phyloP scores from a whole-genome alignment of 2,329 filamentous ascomycete species.

The Epichloe gansuensis region DNA sequence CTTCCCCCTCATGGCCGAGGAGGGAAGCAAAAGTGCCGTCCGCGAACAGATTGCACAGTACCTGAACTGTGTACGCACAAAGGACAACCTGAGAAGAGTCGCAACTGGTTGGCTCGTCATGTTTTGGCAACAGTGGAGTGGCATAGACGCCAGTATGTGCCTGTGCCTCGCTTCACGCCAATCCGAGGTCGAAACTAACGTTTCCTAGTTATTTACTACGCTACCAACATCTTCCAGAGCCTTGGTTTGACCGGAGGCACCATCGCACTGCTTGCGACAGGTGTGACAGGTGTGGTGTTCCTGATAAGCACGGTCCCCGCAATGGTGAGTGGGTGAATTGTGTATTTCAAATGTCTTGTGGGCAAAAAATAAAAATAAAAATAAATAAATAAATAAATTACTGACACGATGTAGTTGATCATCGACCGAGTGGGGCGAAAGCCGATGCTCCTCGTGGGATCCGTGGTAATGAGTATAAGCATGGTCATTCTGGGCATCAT shows the following conservation, averaged over 20 bases:
- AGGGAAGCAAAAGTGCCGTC: constrained; percentile 27
- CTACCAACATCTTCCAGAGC: constrained; percentile 46
- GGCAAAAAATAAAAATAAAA: no score
- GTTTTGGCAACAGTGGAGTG: constrained; percentile 23
- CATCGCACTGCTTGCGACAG: constrained; percentile 50
- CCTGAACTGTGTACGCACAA: constrained; percentile 30
- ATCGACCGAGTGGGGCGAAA: constrained; percentile 25
- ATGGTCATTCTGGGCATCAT: constrained; percentile 29
- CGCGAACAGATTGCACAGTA: constrained; percentile 36
- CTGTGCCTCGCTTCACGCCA: neutral
- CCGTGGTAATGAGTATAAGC: constrained; percentile 19
- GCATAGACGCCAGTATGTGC: constrained; percentile 9
- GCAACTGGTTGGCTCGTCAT: constrained; percentile 49
- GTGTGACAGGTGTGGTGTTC: constrained; percentile 59
- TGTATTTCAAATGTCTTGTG: neutral
- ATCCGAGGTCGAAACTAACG: neutral
- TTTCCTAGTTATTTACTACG: constrained; percentile 28
- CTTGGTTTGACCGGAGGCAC: constrained; percentile 42
- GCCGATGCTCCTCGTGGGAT: constrained; percentile 1
- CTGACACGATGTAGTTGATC: constrained; percentile 10
- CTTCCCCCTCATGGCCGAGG: constrained; percentile 30
- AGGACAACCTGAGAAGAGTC: constrained; percentile 48
- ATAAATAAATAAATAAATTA: no score
- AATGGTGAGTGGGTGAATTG: constrained; percentile 12
- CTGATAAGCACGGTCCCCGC: constrained; percentile 28